These are phyloP conservation scores for Haplosporangium sp. DNA, from an alignment of 371 early-diverging fungal species.

Conservation along the genomic window DNA sequence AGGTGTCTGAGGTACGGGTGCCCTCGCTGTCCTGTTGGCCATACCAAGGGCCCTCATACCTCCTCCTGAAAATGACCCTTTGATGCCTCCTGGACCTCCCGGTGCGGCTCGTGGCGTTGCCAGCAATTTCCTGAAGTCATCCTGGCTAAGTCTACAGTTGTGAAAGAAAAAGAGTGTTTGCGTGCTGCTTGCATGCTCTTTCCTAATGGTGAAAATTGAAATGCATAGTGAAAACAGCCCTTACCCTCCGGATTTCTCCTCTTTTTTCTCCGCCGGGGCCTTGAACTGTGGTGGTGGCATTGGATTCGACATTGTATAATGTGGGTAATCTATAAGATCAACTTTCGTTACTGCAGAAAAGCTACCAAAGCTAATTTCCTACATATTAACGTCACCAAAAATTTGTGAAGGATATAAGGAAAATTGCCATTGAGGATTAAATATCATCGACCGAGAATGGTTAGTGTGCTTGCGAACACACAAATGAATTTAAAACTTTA, in stretches of 20 bases:
- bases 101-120: slow-evolving; percentile 75
- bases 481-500: no score
- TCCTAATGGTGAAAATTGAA: background rate
- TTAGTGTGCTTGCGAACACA: no score
- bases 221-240: background rate
- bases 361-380: no score
- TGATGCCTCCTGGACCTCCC: slow-evolving; percentile 39
- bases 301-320: slow-evolving; percentile 38
- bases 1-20: slow-evolving; percentile 57
- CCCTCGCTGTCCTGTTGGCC: slow-evolving; percentile 56
- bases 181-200: background rate
- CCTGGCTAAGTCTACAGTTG: slow-evolving; percentile 71
- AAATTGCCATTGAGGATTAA: no score
- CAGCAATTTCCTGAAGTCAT: slow-evolving; percentile 83
- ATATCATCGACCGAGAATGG: no score
- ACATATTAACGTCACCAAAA: slow-evolving; percentile 3
- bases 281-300: slow-evolving; percentile 48
- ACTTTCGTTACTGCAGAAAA: background rate
- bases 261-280: slow-evolving; percentile 40
- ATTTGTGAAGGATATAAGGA: no score
- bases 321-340: background rate
- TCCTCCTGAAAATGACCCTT: slow-evolving; percentile 42
- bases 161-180: background rate
- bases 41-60: slow-evolving; percentile 50
- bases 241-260: slow-evolving; percentile 50